Evolutionary conservation across 1,284 basidiomycete species (phyloP), one percentile per base, ranked within the genome.

Genomic region (Fomitopsis pinicola): DNA sequence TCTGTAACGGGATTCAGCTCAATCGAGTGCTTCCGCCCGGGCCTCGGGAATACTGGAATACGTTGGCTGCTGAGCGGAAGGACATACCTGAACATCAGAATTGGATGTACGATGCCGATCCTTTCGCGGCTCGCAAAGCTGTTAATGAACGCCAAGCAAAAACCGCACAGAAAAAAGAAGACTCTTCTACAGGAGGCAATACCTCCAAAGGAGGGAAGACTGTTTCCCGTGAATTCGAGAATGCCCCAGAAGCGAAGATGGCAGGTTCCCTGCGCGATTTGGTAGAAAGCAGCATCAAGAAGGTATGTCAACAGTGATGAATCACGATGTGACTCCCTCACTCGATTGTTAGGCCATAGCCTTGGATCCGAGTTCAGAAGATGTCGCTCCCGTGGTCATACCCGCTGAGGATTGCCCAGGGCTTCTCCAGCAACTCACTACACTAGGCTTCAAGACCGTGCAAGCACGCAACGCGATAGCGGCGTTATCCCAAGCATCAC

Each of bases 51-150:
- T 96, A 95, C 72, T 96, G 94, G 94, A 82, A 85, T 54, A 81
- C 86, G 66, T 77, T 96, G 7, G 86, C 86, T 17, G 77, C 77
- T 2, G 90, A 92, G 68, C 91, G 92, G 66, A 88, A 88, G 64
- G 76, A 76, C 22, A 79, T 81, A 1, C 85, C 87, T 1, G 81
- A 86, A 1, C 91, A 94, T 73, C 82, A 86, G 70, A 84, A 82
- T 57, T 96, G 94, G 94, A 88, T 93, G 82, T 96, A 91, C 72
- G 81, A 84, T n/a, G 77, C 85, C 6, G 93, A 96, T 75, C 94
- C 94, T 0, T 96, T 95, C 70, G 82, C 83, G 38, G 91, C 92
- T 8, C 81, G 81, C 62, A 85, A 85, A 65, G 79, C 82, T 63
- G 88, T 92, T 0, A 82, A 85, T 38, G 80, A 83, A 53, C 78